Conservation (phyloP, 768 basidiomycete genomes). For the Aureoboletus auriporus region DNA sequence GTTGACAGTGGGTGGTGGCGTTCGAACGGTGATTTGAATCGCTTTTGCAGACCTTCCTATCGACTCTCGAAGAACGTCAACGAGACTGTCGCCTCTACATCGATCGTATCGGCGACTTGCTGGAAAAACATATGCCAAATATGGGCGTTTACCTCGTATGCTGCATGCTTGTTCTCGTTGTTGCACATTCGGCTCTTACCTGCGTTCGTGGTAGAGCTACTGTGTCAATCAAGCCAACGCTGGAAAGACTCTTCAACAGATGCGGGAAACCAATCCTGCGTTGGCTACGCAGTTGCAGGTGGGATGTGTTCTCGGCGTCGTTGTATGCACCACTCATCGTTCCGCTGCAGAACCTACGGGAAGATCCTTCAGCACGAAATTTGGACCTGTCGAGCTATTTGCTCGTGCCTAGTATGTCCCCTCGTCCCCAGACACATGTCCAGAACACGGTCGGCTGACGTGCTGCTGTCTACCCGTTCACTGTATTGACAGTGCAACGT, state of each 20-base stretch:
- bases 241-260: slow-evolving; percentile 69
- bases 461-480: neutral
- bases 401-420: slow-evolving; percentile 76
- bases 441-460: neutral
- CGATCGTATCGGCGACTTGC: slow-evolving; percentile 82
- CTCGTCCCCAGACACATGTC: neutral
- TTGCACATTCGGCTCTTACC: neutral
- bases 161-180: neutral
- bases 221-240: slow-evolving; percentile 86
- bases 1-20: slow-evolving; percentile 13
- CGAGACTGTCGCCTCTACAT: slow-evolving; percentile 89
- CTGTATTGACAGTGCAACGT: slow-evolving; percentile 70
- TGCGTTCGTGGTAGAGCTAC: slow-evolving; percentile 53
- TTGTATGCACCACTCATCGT: neutral
- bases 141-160: slow-evolving; percentile 80
- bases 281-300: slow-evolving; percentile 70
- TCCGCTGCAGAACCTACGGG: slow-evolving; percentile 58
- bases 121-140: slow-evolving; percentile 68
- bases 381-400: slow-evolving; percentile 89
- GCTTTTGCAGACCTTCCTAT: slow-evolving; percentile 63
- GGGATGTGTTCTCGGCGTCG: neutral
- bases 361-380: slow-evolving; percentile 73
- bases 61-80: slow-evolving; percentile 87
- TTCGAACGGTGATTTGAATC: neutral
- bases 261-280: slow-evolving; percentile 64